A percentile compares a stretch with the other conserved stretches of the same genome.
These are phyloP conservation scores for Cryptosporidium canis DNA, from an alignment of 169 alveolate genomes.

Conservation along the genomic window DNA sequence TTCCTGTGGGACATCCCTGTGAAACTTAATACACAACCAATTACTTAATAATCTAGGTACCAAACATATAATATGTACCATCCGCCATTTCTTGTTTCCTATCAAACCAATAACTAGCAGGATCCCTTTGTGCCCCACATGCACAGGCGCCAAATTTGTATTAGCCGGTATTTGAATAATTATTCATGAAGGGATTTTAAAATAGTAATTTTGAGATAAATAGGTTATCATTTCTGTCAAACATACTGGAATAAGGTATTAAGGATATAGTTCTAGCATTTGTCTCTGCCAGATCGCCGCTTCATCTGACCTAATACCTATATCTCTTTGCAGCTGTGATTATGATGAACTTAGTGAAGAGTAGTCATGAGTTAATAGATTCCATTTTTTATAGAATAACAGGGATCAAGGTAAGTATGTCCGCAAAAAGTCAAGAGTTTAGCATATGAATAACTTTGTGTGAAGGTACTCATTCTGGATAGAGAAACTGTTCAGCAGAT, in stretches of 20 bases:
- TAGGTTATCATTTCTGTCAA: not conserved
- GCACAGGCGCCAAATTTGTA: not conserved
- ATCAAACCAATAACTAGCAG: not conserved
- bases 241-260: not conserved
- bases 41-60: too few species aligned
- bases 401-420: conserved; percentile 55
- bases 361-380: conserved; percentile 2
- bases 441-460: not conserved
- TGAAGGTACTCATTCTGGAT: conserved; percentile 91
- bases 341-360: conserved; percentile 15
- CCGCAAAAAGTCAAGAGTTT: not conserved
- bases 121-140: not conserved
- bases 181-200: not conserved
- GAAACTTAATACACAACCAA: too few species aligned
- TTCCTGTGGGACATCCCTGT: too few species aligned
- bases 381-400: conserved; percentile 49
- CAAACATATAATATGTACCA: too few species aligned
- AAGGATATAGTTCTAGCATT: too few species aligned
- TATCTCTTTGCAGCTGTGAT: too few species aligned
- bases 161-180: not conserved
- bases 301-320: too few species aligned
- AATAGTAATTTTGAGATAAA: not conserved
- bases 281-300: too few species aligned
- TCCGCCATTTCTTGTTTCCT: not conserved
- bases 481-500: conserved; percentile 89